Percentiles rank a stretch among this genome's conserved stretches.
phyloP scores from a whole-genome alignment of 2,329 filamentous ascomycete genomes.

The Aulographum hederae region DNA sequence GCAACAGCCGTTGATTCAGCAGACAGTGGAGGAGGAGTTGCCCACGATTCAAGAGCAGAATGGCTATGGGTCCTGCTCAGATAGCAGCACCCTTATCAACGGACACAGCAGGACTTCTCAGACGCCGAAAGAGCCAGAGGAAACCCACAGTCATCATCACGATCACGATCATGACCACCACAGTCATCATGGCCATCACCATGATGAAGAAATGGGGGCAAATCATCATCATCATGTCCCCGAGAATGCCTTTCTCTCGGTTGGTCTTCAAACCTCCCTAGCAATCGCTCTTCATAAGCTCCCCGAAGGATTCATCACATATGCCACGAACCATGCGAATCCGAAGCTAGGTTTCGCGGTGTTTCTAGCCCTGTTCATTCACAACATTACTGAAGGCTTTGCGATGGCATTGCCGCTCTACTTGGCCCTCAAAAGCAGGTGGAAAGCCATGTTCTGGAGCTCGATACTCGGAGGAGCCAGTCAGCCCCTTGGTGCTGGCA shows the following conservation, averaged over 20 bases:
- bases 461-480: slow-evolving; percentile 68
- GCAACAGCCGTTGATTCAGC: slow-evolving; percentile 13
- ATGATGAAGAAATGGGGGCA: slow-evolving; percentile 12
- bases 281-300: slow-evolving; percentile 95
- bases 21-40: slow-evolving; percentile 14
- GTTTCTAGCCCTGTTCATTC: slow-evolving; percentile 89
- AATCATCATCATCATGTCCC: slow-evolving; percentile 87
- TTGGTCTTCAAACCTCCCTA: slow-evolving; percentile 88
- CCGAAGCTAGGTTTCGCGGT: slow-evolving; percentile 75
- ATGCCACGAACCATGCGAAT: slow-evolving; percentile 92
- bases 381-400: slow-evolving; percentile 96
- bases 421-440: slow-evolving; percentile 66
- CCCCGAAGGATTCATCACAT: slow-evolving; percentile 75
- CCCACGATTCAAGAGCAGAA: too few species aligned
- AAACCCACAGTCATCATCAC: not conserved
- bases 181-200: slow-evolving; percentile 7
- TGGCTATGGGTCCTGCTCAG: too few species aligned
- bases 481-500: slow-evolving; percentile 69
- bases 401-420: slow-evolving; percentile 85
- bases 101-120: not conserved
- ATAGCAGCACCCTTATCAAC: slow-evolving; percentile 3
- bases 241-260: slow-evolving; percentile 79
- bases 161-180: slow-evolving; percentile 7
- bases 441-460: slow-evolving; percentile 70
- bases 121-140: too few species aligned